Base-by-base conservation (phyloP, 1,284 basidiomycete species). In the Fistulinella staudtii region DNA sequence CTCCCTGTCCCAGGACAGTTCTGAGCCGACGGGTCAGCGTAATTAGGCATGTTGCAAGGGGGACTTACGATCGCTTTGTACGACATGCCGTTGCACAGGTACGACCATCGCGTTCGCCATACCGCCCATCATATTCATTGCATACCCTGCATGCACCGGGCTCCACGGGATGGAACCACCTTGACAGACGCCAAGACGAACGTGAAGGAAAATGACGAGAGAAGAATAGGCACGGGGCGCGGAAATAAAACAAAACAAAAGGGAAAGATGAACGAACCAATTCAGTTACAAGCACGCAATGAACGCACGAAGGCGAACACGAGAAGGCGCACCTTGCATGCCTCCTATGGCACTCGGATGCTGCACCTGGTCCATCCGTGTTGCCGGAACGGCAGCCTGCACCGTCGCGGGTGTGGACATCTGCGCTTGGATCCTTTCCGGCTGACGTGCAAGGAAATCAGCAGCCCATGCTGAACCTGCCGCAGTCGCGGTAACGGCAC, bases 1-100 rank as follows among this genome's bases (percentile, higher is more conserved):
- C 45, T 77, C 81, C 47, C 72, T 72, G 46, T 85, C 80, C 80
- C 82, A 83, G 31, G 71, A 65, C 15, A 65, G 65, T 41, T 69
- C 76, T 79, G n/a, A n/a, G n/a, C n/a, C n/a, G n/a, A n/a, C n/a
- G n/a, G n/a, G n/a, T n/a, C n/a, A n/a, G n/a, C n/a, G n/a, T n/a
- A n/a, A n/a, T n/a, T n/a, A n/a, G n/a, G n/a, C 13, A 39, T 3
- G 21, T 25, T 43, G 24, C 48, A 17, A 8, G 11, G 31, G 39
- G 22, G 8, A 64, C 70, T 49, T 35, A 72, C 70, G 65, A 57
- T 71, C 61, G 40, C 64, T 47, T 45, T 61, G 56, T 46, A 58
- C 25, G 41, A 64, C 38, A 49, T 59, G 63, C 27, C 57, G n/a
- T n/a, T n/a, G 60, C 18, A 59, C 51, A 13, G 61, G 58, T 25